phyloP scores from a whole-genome alignment of 192 early-diverging fungal species.

The Phlyctochytrium bullatum region DNA sequence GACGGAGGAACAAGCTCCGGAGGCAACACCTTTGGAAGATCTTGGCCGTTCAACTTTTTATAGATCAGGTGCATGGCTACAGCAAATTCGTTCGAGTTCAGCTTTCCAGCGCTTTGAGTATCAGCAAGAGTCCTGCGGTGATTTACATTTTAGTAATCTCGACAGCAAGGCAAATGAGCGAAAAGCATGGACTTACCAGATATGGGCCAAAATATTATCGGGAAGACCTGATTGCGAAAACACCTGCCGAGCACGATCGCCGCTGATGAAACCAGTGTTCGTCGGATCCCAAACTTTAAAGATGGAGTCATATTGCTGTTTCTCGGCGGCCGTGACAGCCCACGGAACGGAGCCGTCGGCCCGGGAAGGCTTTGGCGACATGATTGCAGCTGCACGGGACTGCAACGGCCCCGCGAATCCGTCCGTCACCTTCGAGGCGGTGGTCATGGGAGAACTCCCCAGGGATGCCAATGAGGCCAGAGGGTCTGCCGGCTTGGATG shows the following conservation, averaged over 20 bases:
- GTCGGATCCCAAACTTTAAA: constrained; percentile 74
- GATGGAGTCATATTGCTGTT: constrained; percentile 54
- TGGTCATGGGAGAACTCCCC: no score
- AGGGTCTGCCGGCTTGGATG: no score
- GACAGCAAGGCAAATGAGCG: constrained; percentile 2
- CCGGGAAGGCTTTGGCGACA: neutral
- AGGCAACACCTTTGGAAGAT: constrained; percentile 76
- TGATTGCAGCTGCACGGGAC: constrained; percentile 10
- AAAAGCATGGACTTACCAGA: constrained; percentile 57
- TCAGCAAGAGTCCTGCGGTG: constrained; percentile 67
- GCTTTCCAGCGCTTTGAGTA: constrained; percentile 78
- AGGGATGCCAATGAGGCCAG: no score
- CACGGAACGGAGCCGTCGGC: constrained; percentile 20
- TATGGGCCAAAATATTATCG: constrained; percentile 67
- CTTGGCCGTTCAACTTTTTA: constrained; percentile 76
- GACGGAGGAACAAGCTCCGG: constrained; percentile 84
- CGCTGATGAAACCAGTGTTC: constrained; percentile 59
- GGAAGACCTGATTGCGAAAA: constrained; percentile 71
- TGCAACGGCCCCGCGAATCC: constrained; percentile 33
- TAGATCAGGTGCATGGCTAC: constrained; percentile 97
- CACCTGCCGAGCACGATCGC: constrained; percentile 67
- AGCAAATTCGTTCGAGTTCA: constrained; percentile 92
- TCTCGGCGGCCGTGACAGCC: constrained; percentile 46
- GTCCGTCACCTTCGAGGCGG: constrained; percentile 22
- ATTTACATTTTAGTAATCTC: constrained; percentile 8